These are phyloP conservation scores for Penicillium maclennaniae DNA, from an alignment of 495 filamentous ascomycete genomes.

Conservation along the genomic window DNA sequence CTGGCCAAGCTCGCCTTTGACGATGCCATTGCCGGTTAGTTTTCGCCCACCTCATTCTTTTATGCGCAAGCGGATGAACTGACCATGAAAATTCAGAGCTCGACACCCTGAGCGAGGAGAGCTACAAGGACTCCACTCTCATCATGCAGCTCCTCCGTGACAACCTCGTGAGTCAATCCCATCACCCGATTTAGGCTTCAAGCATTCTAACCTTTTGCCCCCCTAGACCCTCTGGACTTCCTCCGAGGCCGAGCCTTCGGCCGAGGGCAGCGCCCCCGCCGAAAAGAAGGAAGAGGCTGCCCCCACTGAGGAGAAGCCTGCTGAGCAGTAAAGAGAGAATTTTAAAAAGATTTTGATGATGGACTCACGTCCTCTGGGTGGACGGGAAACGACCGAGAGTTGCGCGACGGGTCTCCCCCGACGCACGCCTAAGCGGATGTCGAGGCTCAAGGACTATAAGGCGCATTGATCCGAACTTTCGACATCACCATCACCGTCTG, in stretches of 20 bases:
- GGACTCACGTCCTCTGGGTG: slow-evolving; percentile 37
- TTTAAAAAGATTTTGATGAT: slow-evolving; percentile 32
- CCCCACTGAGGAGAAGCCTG: slow-evolving; percentile 58
- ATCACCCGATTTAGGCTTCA: background rate
- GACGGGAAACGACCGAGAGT: slow-evolving; percentile 23
- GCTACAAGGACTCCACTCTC: slow-evolving; percentile 99
- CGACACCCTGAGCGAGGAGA: slow-evolving; percentile 97
- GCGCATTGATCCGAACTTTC: slow-evolving; percentile 10
- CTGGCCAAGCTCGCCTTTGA: slow-evolving; percentile 99
- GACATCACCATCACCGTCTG: slow-evolving; percentile 4
- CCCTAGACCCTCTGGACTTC: slow-evolving; percentile 98
- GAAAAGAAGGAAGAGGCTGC: slow-evolving; percentile 58
- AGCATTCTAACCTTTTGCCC: slow-evolving; percentile 21
- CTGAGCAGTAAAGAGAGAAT: slow-evolving; percentile 45
- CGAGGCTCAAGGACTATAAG: slow-evolving; percentile 6
- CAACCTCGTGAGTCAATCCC: slow-evolving; percentile 74
- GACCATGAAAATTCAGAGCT: slow-evolving; percentile 64
- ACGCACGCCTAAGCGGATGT: slow-evolving; percentile 9
- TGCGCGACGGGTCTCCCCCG: slow-evolving; percentile 15
- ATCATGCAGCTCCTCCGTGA: slow-evolving; percentile 99
- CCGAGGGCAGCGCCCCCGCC: slow-evolving; percentile 53
- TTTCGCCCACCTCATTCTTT: background rate
- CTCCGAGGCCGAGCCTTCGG: slow-evolving; percentile 83
- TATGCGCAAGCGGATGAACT: background rate
- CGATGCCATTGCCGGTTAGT: slow-evolving; percentile 93